phyloP scores from a whole-genome alignment of 805 yeast genomes.

The Candida taoyuanica region DNA sequence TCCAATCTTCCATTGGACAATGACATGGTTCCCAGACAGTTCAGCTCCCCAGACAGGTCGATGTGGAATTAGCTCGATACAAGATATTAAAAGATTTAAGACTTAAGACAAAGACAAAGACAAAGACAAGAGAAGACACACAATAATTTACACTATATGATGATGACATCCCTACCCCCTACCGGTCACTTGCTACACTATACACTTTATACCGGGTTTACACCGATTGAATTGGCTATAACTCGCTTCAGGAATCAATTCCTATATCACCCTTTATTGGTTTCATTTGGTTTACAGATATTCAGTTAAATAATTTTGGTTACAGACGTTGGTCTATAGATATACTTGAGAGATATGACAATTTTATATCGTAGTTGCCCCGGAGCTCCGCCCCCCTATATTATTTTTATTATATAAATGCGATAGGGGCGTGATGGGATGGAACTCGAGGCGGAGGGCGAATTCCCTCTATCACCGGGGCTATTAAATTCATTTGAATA shows the following conservation, averaged over 20 bases:
- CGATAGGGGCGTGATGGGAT: too few relatives aligned
- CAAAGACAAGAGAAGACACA: too few relatives aligned
- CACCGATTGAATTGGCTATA: too few relatives aligned
- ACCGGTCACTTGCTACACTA: background rate
- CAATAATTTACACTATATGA: too few relatives aligned
- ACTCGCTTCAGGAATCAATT: too few relatives aligned
- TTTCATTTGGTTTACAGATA: background rate
- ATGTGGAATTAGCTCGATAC: constrained; percentile 6
- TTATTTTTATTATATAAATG: too few relatives aligned
- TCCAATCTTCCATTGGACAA: background rate
- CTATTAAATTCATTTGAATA: background rate
- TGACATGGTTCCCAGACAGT: constrained; percentile 18
- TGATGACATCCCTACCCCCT: too few relatives aligned
- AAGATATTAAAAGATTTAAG: too few relatives aligned
- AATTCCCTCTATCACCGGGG: background rate
- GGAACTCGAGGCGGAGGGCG: too few relatives aligned
- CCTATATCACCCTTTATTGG: background rate
- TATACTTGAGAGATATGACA: background rate
- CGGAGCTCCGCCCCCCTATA: too few relatives aligned
- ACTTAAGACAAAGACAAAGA: too few relatives aligned
- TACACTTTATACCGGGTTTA: background rate
- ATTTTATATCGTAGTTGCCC: too few relatives aligned
- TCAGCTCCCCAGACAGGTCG: constrained; percentile 13
- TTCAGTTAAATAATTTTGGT: background rate
- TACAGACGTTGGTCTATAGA: background rate